Percentiles rank a stretch among this genome's conserved stretches.
Conservation (phyloP, 2,329 filamentous ascomycete genomes). For the Berkeleyomyces basicola region DNA sequence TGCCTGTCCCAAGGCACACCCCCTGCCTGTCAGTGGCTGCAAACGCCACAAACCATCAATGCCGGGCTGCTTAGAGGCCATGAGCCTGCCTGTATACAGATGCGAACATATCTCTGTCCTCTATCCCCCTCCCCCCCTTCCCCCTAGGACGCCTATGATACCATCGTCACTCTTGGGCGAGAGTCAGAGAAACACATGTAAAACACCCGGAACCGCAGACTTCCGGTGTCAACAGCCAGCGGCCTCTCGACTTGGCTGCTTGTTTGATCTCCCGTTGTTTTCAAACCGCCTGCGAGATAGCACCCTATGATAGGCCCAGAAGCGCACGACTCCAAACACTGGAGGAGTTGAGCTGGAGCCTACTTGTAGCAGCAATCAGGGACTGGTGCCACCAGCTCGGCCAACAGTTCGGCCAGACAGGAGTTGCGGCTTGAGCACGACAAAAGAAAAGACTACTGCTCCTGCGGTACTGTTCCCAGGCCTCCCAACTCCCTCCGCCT, state of each 20-base stretch:
- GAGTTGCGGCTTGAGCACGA: background rate
- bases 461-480: background rate
- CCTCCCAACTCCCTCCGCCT: background rate
- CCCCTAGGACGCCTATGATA: background rate
- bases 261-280: background rate
- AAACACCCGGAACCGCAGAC: background rate
- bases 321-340: background rate
- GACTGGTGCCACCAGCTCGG: background rate
- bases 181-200: background rate
- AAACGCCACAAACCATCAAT: conserved; percentile 1
- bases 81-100: background rate
- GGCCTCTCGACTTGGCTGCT: background rate
- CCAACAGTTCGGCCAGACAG: background rate
- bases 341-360: background rate
- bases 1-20: background rate
- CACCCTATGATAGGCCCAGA: background rate
- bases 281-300: background rate
- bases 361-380: background rate
- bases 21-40: conserved; percentile 1
- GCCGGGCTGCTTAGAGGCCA: background rate
- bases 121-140: background rate
- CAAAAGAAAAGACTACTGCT: background rate
- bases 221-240: background rate
- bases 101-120: background rate
- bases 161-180: conserved; percentile 12